These are phyloP conservation scores for Colletotrichum godetiae DNA, from an alignment of 2,329 filamentous ascomycete genomes.

Conservation along the genomic window DNA sequence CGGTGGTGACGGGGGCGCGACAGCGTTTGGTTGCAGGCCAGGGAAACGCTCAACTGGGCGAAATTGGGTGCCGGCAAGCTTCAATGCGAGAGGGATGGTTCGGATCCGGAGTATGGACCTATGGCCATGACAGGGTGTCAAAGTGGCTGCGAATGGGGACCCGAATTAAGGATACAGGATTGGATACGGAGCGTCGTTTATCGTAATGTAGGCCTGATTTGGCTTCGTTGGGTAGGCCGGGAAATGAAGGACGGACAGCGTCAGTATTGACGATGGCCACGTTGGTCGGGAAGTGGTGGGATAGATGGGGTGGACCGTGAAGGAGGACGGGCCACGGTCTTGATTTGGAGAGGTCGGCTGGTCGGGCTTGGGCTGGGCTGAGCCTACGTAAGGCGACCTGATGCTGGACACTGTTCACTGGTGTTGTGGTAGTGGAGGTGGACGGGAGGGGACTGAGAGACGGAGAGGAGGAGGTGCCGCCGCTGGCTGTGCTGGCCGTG, in stretches of 20 bases:
- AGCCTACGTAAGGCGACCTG: slow-evolving; percentile 4
- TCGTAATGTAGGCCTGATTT: slow-evolving; percentile 24
- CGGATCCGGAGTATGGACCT: slow-evolving; percentile 17
- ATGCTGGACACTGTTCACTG: too few species aligned
- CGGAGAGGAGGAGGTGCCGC: background rate
- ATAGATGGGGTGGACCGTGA: slow-evolving; percentile 4
- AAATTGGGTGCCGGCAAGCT: slow-evolving; percentile 30
- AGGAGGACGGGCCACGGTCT: slow-evolving; percentile 31
- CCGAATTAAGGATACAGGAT: slow-evolving; percentile 27
- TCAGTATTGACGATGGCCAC: slow-evolving; percentile 30
- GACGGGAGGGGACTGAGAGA: background rate
- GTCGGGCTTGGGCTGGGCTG: slow-evolving; percentile 14
- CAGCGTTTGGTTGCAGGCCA: slow-evolving; percentile 24
- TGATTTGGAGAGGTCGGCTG: slow-evolving; percentile 27
- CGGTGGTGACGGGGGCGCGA: slow-evolving; percentile 25
- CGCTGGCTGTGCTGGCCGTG: background rate
- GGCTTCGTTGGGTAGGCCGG: slow-evolving; percentile 19
- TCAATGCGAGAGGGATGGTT: slow-evolving; percentile 28
- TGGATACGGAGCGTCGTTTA: slow-evolving; percentile 10
- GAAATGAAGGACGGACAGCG: slow-evolving; percentile 30
- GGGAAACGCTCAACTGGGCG: slow-evolving; percentile 29
- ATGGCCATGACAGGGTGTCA: slow-evolving; percentile 31
- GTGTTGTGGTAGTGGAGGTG: background rate
- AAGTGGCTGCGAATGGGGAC: background rate
- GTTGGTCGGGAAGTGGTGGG: slow-evolving; percentile 29